A percentile compares a stretch with the other conserved stretches of the same genome.
phyloP scores from a whole-genome alignment of 1,139 yeast species.

The Debaryomycetaceae sp. region DNA sequence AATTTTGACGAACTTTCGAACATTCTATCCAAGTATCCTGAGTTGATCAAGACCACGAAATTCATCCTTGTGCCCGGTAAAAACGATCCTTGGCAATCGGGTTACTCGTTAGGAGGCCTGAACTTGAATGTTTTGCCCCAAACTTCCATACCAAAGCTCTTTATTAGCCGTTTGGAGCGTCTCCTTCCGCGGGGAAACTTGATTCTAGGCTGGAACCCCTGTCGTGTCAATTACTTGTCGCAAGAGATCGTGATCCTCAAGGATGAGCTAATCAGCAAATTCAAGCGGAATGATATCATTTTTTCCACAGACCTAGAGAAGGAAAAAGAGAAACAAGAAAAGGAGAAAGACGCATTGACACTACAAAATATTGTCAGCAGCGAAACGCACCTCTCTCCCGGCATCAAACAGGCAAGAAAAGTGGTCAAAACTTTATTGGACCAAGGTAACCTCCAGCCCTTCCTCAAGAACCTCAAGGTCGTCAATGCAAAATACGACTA shows the following conservation, averaged over 20 bases:
- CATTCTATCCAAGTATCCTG: constrained; percentile 31
- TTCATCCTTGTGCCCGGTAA: constrained; percentile 79
- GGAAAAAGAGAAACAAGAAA: constrained; percentile 20
- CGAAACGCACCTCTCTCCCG: constrained; percentile 27
- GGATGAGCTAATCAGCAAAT: constrained; percentile 67
- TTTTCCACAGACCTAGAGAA: constrained; percentile 43
- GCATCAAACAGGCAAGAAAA: constrained; percentile 65
- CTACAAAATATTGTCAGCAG: constrained; percentile 12
- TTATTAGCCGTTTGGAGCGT: constrained; percentile 64
- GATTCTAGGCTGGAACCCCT: constrained; percentile 68
- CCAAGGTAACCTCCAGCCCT: constrained; percentile 87
- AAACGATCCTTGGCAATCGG: constrained; percentile 90
- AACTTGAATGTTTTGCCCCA: constrained; percentile 67
- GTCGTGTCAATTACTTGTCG: constrained; percentile 69
- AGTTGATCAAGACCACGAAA: constrained; percentile 32
- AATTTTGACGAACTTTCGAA: constrained; percentile 72
- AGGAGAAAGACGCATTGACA: constrained; percentile 10
- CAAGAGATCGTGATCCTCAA: constrained; percentile 77
- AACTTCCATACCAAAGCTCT: constrained; percentile 62
- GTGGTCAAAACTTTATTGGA: constrained; percentile 76
- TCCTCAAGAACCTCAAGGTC: constrained; percentile 57
- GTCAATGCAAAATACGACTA: constrained; percentile 69
- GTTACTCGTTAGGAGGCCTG: constrained; percentile 61
- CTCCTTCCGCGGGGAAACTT: constrained; percentile 57
- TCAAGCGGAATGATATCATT: constrained; percentile 65